phyloP scores from a whole-genome alignment of 129 eudicot species.

The Chrysanthemum seticuspe region DNA sequence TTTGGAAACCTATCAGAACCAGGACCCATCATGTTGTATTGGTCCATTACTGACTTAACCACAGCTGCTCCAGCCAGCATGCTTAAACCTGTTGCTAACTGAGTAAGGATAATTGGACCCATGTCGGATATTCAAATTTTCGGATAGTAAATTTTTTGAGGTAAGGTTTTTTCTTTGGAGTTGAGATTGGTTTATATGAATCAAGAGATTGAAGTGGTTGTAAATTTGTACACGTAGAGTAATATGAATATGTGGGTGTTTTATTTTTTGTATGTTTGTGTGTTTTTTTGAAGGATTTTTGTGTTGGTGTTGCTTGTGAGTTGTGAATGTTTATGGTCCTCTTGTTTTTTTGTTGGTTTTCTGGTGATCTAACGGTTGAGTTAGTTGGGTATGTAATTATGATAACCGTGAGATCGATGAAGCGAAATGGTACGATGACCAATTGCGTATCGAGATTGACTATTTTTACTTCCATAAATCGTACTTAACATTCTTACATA shows the following conservation, averaged over 20 bases:
- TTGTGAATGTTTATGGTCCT: slow-evolving; percentile 4
- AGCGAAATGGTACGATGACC: no score
- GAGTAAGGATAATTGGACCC: slow-evolving; percentile 12
- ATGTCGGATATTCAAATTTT: slow-evolving; percentile 4
- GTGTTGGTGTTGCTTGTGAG: slow-evolving; percentile 2
- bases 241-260: slow-evolving; percentile 10
- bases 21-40: slow-evolving; percentile 14
- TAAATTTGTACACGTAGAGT: slow-evolving; percentile 14
- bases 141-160: neutral
- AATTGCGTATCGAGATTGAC: no score
- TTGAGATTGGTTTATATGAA: slow-evolving; percentile 4
- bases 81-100: slow-evolving; percentile 11
- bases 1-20: slow-evolving; percentile 23
- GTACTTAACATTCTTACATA: no score
- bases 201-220: slow-evolving; percentile 8
- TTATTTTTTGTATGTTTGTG: neutral
- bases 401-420: slow-evolving; percentile 8
- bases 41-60: slow-evolving; percentile 12
- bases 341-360: neutral
- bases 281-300: slow-evolving; percentile 4
- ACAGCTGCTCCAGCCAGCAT: slow-evolving; percentile 16
- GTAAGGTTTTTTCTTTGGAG: neutral
- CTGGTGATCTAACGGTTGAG: slow-evolving; percentile 7
- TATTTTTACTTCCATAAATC: no score
- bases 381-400: slow-evolving; percentile 6